These are phyloP conservation scores for Trichocladium uniseriatum DNA, from an alignment of 495 filamentous ascomycete genomes.

Conservation along the genomic window DNA sequence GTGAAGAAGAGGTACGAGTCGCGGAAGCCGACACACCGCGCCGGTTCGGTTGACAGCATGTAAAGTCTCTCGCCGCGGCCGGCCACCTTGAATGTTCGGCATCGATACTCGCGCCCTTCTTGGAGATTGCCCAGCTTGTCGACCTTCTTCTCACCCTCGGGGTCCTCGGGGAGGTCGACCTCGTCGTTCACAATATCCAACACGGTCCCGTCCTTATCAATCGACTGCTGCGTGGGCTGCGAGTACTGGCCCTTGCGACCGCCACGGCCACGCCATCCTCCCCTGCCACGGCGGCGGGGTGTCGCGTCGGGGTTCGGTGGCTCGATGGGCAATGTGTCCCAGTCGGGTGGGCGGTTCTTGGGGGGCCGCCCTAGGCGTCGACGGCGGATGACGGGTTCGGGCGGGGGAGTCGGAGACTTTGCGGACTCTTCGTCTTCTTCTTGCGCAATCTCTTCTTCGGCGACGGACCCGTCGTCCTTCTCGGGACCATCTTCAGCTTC, in stretches of 20 bases:
- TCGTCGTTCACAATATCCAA: constrained; percentile 89
- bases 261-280: constrained; percentile 56
- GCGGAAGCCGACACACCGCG: constrained; percentile 89
- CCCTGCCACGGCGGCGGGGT: constrained; percentile 56
- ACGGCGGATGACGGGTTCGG: constrained; percentile 54
- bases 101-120: constrained; percentile 82
- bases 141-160: constrained; percentile 86
- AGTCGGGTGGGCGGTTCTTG: constrained; percentile 70
- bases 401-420: constrained; percentile 45
- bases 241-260: constrained; percentile 68
- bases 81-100: constrained; percentile 81
- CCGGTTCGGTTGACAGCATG: constrained; percentile 97
- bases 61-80: constrained; percentile 80
- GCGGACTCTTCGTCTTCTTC: constrained; percentile 37
- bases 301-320: constrained; percentile 47
- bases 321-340: constrained; percentile 53
- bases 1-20: constrained; percentile 98
- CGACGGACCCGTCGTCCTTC: constrained; percentile 33
- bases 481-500: constrained; percentile 26
- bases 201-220: constrained; percentile 92
- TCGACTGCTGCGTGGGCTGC: constrained; percentile 60
- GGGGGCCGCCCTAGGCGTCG: constrained; percentile 78
- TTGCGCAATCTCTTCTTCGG: constrained; percentile 30
- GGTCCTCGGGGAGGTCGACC: constrained; percentile 75
- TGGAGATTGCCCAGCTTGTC: constrained; percentile 74